Evolutionary conservation across 441 rosid species (phyloP), one percentile per base, ranked within the genome.

Genomic region (Gossypium trilobum): DNA sequence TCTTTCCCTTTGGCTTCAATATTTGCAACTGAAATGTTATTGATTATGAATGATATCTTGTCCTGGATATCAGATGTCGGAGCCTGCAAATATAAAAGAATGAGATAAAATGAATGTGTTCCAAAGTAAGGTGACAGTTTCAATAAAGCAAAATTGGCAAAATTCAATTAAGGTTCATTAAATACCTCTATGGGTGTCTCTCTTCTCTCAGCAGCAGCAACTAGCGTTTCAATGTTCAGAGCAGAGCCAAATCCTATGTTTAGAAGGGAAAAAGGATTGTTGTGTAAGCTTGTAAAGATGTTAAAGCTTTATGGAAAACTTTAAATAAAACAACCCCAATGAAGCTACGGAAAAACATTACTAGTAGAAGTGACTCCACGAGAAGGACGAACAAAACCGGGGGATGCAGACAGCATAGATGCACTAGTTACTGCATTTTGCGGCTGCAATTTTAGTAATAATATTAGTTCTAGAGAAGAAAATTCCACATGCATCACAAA

Each of bases 141-240:
- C 20, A n/a, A 58, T 0, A 14, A 68, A 68, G 27, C 25, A 51
- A 25, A 25, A 67, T 14, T 23, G 19, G 48, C 4, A 42, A 42
- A 42, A 42, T 42, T 42, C 31, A 50, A 68, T 0, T n/a, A 57
- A 70, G 52, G 25, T 57, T 58, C 14, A 58, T 57, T 14, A 29
- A 23, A 46, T 81, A 95, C 99, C 98, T 95, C 98, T 66, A 95
- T 84, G 67, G 87, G 94, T 62, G 86, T 85, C 70, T 90, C 94
- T 70, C 97, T 90, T 82, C 98, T 89, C 86, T 90, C 98, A 33
- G 98, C 97, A 72, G 99, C 99, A 81, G 98, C 96, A 78, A 90
- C 96, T 65, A 95, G 89, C 62, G 99, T 95, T 83, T 90, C 98
- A 79, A 95, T 91, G 85, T 89, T 95, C 87, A 95, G 78, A 62